A percentile compares a stretch with the other conserved stretches of the same genome.
These are phyloP conservation scores for Raphanus raphanistrum DNA, from an alignment of 345 rosid genomes.

Conservation along the genomic window DNA sequence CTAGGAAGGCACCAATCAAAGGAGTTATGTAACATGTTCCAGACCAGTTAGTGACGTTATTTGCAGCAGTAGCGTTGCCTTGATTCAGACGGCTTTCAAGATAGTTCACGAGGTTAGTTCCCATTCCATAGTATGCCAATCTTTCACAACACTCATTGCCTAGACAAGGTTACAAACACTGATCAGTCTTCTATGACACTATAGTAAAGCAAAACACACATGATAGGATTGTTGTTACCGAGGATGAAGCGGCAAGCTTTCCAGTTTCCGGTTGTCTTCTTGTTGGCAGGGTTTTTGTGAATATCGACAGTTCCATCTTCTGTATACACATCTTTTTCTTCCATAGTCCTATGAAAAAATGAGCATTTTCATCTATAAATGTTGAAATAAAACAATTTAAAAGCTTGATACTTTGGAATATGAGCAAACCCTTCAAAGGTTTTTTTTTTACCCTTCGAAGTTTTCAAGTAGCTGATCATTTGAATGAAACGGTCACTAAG, in stretches of 20 bases:
- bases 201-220: background rate
- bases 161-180: constrained; percentile 25
- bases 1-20: constrained; percentile 85
- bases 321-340: constrained; percentile 57
- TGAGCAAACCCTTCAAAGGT: background rate
- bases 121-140: constrained; percentile 99
- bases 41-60: constrained; percentile 85
- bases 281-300: constrained; percentile 70
- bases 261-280: constrained; percentile 82
- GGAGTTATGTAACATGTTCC: constrained; percentile 94
- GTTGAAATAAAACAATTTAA: background rate
- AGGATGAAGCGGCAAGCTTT: constrained; percentile 87
- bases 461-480: background rate
- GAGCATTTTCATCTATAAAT: background rate
- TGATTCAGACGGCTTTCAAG: constrained; percentile 61
- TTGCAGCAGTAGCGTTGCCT: constrained; percentile 78
- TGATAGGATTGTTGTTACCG: background rate
- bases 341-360: constrained; percentile 47
- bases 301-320: constrained; percentile 79
- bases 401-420: background rate
- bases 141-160: constrained; percentile 95
- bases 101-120: constrained; percentile 89
- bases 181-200: background rate
- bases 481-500: background rate
- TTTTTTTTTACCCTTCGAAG: background rate